Base-by-base conservation (phyloP, 163 green algal genomes). In the Trebouxia gelatinosa region DNA sequence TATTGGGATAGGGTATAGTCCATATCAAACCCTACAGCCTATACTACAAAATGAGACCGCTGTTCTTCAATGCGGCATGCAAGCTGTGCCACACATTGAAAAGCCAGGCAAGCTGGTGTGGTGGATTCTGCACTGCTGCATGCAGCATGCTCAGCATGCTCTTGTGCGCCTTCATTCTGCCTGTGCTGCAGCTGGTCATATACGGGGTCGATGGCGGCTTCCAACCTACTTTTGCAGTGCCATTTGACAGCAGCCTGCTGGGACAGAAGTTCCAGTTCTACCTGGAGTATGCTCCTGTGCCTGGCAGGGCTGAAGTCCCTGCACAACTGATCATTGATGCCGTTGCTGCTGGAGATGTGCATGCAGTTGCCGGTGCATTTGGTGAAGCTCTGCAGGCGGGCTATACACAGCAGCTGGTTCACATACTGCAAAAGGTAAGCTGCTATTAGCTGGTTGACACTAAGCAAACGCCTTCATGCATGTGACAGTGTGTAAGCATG, bases 1-100 rank as follows among this genome's bases (percentile, higher is more conserved):
- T 98, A 97, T 80, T 96, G 90, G 13, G 93, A 93, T 19, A 98
- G 82, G 0, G 94, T 98, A 85, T 98, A 98, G 87, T 98, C 95
- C 83, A 90, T 87, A 77, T 92, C 88, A 78, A 91, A 98, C 1
- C 94, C 94, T 1, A 97, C 79, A 1, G 92, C 89, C 78, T 83
- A n/a, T n/a, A n/a, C n/a, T n/a, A n/a, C n/a, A n/a, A n/a, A n/a
- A n/a, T n/a, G n/a, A n/a, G n/a, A n/a, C n/a, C n/a, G n/a, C n/a
- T n/a, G n/a, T n/a, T n/a, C n/a, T n/a, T n/a, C n/a, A n/a, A n/a
- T n/a, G n/a, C n/a, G n/a, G n/a, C n/a, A n/a, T n/a, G n/a, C n/a
- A n/a, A n/a, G n/a, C n/a, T n/a, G n/a, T n/a, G n/a, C n/a, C n/a
- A n/a, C n/a, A n/a, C n/a, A n/a, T n/a, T n/a, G n/a, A n/a, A n/a